Base-by-base conservation (phyloP, 371 early-diverging fungal genomes). In the Apophysomyces sp. region DNA sequence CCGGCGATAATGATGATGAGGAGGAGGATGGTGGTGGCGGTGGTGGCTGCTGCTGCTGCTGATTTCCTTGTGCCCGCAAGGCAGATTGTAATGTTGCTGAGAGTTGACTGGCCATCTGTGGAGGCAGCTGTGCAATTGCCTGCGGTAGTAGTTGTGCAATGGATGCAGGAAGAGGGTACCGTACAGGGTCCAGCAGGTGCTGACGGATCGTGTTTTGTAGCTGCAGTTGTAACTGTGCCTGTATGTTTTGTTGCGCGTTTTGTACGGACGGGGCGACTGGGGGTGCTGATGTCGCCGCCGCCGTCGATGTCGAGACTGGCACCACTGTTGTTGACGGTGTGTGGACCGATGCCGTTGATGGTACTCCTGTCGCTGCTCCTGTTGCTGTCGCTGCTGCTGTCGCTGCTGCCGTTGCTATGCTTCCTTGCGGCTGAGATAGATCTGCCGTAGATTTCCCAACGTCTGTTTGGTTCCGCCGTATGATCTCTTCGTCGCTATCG, bases 81-180 rank as follows among this genome's bases (percentile, higher is more conserved):
- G 71, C 72, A 6, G 69, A 67, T 28, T 72, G 69, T 26, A 80
- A 53, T 15, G 77, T 74, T n/a, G 67, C 61, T 3, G 76, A 72
- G 26, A 79, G 60, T 40, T 79, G 80, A 41, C 53, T 72, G 4
- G 80, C 80, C 34, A 80, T 41, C 49, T 76, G 75, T 39, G 77
- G 77, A 27, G 80, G 80, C 21, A 80, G 51, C 39, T 80, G 80
- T 4, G 80, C 75, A 52, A 80, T 76, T 0, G 80, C 80, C 34
- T 80, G 77, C 0, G 80, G 80, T 44, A 80, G 52, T 11, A 76
- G 55, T 34, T 76, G 75, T 9, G 77, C 72, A 28, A 80, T 72
- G 9, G 80, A 71, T 9, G 80, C 64, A 3, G 80, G 80, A n/a
- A 80, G 61, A 31, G 80, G 80, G 56, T 74, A 62, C 6, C 63